Evolutionary conservation across 1,284 basidiomycete genomes (phyloP), one percentile per base, ranked within the genome.

Genomic region (Thecaphora frezii): DNA sequence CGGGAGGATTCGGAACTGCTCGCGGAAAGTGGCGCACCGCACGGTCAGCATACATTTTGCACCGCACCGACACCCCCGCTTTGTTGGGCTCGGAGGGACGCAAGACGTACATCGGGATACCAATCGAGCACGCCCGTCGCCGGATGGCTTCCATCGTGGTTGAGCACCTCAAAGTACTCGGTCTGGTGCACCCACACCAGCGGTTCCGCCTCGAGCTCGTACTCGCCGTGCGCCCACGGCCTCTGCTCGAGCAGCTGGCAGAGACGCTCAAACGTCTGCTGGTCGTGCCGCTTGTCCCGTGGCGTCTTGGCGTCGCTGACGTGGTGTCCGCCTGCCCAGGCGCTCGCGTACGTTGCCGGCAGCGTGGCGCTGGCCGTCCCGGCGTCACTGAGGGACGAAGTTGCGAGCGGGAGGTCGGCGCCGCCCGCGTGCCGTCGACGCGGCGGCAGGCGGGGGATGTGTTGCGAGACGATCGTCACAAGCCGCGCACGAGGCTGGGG

Each of bases 101-200:
- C 30, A 24, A 13, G 14, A 55, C 67, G 65, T 44, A 70, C 59
- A 19, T 69, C 62, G 2, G 71, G 71, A 46, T 73, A 73, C 66
- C 69, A 73, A 23, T 67, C 58, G 18, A 73, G 50, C 22, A 60
- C 48, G 19, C 47, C 51, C n/a, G 46, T 45, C 41, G 58, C 65
- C 0, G 58, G 60, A 3, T 36, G 24, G 16, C 46, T 30, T 18
- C 22, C 28, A 12, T 16, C 12, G 3, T 37, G 19, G 4, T 36
- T 36, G 33, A 36, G 16, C 5, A 30, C 26, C 25, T 64, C 50
- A 42, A 61, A 72, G 14, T 58, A 51, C 50, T 74, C 71, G 13
- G 56, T 61, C 51, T 74, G 71, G 39, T 70, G 57, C n/a, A 70
- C 70, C 70, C 70, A 73, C 2, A 65, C 55, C 14, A 72, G 54